Base-by-base conservation (phyloP, 306 rosid genomes). In the Argentina anserina region DNA sequence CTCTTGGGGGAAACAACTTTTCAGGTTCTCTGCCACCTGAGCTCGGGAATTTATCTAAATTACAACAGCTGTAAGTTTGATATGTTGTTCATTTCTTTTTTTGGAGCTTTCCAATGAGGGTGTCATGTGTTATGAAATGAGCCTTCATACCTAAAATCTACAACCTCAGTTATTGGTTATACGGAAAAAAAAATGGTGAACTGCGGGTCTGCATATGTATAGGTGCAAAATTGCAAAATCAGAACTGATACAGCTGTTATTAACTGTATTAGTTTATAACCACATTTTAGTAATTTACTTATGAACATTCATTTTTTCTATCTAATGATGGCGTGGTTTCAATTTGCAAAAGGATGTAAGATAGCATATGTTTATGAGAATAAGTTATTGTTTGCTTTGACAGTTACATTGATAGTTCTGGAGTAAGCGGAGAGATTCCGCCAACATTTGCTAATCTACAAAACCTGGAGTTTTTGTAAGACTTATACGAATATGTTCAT, bases 361-460 rank as follows among this genome's bases (percentile, higher is more conserved):
- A n/a, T 15, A 28, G 58, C 40, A 67, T 45, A 67, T 6, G 3
- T 67, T 15, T 43, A 2, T 45, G 58, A 69, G 21, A 47, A 28
- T 49, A 33, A 5, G 9, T 46, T 31, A 58, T 72, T 73, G 72
- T 83, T 77, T 79, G 1, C 69, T 36, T 83, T 78, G 36, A 55
- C 88, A 89, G 97, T 67, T 89, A 89, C 75, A 11, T 86, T 42
- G 89, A 78, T 84, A 93, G 97, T 74, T 83, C 86, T 8, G 96
- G 98, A 81, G 72, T 86, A 31, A 76, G 90, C n/a, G 97, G 98
- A 20, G 83, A 83, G 75, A 86, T 93, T 83, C 98, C 97, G 69
- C 67, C 86, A 65, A 74, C 96, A 75, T 83, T 93, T 87, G 78
- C 89, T 29, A 72, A 80, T 31, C 84, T 93, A 1, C 83, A 4